Base-by-base conservation (phyloP, 148 eudicot species). In the Bassia scoparia region DNA sequence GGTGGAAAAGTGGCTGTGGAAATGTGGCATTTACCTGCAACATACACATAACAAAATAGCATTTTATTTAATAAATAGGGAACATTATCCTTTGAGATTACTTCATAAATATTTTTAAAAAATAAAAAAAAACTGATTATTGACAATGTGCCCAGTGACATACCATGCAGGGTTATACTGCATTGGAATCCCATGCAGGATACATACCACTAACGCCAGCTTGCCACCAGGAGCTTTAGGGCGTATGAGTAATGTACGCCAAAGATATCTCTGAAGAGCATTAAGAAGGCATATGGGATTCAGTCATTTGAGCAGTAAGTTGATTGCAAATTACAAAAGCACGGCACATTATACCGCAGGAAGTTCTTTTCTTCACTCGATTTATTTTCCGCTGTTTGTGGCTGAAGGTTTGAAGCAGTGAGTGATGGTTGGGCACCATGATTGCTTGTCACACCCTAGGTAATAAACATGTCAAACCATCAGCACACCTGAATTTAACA, bases 201-300 rank as follows among this genome's bases (percentile, higher is more conserved):
- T 73, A 76, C 46, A 73, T 73, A 77, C 69, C 69, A 44, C 52
- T 38, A 11, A 66, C 69, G 44, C 85, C 89, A 60, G 84, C 65
- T 72, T 86, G 90, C 99, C 99, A 73, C 89, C 93, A n/a, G 84
- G 85, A 77, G 80, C 82, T 79, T 82, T 83, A 67, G 77, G 14
- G 30, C 43, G 62, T 84, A 66, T 16, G 89, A 76, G 82, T 88
- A 91, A n/a, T 50, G 80, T 87, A 54, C 77, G 43, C 95, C n/a
- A 86, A 96, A 96, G 70, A 96, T 78, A 89, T 89, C 92, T n/a
- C 97, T 92, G 84, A 55, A 53, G 73, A 68, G 34, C 61, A 68
- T 61, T 61, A 63, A 69, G 52, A 50, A 72, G 50, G 31, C 55
- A 41, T 20, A 24, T 16, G 60, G 72, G 34, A 69, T 55, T 67